A percentile compares a stretch with the other conserved stretches of the same genome.
Evolutionary conservation across 2,329 filamentous ascomycete genomes (phyloP).

Genomic region (Botrytis byssoidea): DNA sequence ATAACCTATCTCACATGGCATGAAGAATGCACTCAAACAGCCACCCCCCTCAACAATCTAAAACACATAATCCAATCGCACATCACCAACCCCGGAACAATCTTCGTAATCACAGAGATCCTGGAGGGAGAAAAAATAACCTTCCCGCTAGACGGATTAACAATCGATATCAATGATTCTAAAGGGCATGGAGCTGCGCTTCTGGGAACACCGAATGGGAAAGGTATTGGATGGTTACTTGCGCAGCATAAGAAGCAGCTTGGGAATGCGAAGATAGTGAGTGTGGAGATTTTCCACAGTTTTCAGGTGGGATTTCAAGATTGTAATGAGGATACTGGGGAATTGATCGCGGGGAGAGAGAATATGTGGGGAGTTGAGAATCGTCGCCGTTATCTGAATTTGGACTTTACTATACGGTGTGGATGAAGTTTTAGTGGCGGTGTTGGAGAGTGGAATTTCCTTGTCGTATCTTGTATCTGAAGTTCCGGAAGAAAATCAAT

Average conservation of each 20-base stretch:
- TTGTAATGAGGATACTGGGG: neutral
- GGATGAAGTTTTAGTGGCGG: neutral
- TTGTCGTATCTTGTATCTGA: no score
- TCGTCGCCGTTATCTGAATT: neutral
- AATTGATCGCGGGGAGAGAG: neutral
- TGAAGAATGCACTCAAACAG: neutral
- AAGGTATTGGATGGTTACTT: neutral
- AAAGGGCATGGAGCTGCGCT: neutral
- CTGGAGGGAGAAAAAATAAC: neutral
- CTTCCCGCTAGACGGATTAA: neutral
- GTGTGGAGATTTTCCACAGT: neutral
- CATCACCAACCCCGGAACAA: neutral
- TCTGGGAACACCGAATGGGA: neutral
- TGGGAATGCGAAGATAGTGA: neutral
- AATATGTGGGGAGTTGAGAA: neutral
- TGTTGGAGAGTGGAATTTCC: no score
- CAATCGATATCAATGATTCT: neutral
- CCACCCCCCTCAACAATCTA: neutral
- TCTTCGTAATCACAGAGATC: neutral
- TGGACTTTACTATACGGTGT: neutral
- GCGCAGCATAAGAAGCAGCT: neutral
- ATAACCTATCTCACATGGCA: neutral
- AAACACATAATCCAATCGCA: neutral
- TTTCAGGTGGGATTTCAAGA: neutral
- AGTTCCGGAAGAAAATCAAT: no score